Base-by-base conservation (phyloP, 176 grass and related monocot genomes). In the Chrysopogon serrulatus region DNA sequence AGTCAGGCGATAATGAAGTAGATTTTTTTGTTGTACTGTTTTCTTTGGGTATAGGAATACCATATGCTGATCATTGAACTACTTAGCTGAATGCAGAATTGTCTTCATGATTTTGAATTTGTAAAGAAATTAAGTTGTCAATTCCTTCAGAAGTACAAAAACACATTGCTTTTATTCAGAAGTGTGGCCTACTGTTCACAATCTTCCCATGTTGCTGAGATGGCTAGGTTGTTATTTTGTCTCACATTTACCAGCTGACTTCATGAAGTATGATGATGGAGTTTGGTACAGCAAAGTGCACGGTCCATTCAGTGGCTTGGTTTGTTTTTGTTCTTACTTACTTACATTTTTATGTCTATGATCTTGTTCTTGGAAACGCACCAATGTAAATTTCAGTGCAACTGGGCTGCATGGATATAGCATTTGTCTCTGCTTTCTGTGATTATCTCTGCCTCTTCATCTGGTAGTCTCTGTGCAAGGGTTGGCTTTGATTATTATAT, bases 231-330 rank as follows among this genome's bases (percentile, higher is more conserved):
- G 37, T 18, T 42, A 37, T 56, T 56, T 84, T 16, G 34, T 65
- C 27, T 56, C 56, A 9, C 32, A 74, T 40, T 45, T 61, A 71
- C 17, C 13, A 27, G 21, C 60, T 74, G 76, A 24, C 34, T 33
- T 32, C 45, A 57, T 80, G 45, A 39, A 60, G 69, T 30, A 64
- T 24, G 36, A 34, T 17, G 82, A 41, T n/a, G 48, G 14, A 17
- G 49, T 85, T 31, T 59, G 60, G 30, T 68, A 81, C 60, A 89
- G 73, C 61, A 59, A 74, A 48, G 30, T n/a, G 12, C 32, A 48
- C 57, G 49, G 44, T 18, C 37, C 2, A 16, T 85, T 77, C 54
- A 65, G 40, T 84, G 17, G 10, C 35, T 51, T 65, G 8, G 4
- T 53, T 36, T 76, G 18, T 75, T 1, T 51, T 66, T 33, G 35